These are phyloP conservation scores for Nigrospora osmanthi DNA, from an alignment of 2,329 filamentous ascomycete species.

Conservation along the genomic window DNA sequence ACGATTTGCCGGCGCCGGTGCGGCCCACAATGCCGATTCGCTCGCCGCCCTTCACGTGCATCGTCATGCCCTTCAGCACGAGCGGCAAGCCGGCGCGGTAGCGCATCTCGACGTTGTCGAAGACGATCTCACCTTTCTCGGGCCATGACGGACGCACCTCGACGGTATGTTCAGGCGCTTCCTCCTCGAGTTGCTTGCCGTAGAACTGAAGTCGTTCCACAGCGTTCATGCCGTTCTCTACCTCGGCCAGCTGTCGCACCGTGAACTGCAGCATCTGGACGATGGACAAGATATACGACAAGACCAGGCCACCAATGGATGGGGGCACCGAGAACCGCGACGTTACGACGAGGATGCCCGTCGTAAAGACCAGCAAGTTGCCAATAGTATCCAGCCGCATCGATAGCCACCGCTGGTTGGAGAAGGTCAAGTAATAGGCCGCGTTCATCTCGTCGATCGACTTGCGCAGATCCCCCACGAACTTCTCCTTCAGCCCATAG, in stretches of 20 bases:
- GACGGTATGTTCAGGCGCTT: conserved; percentile 72
- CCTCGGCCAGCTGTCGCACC: conserved; percentile 85
- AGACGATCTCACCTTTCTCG: conserved; percentile 72
- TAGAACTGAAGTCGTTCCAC: conserved; percentile 91
- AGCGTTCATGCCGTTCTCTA: conserved; percentile 97
- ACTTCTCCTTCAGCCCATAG: conserved; percentile 74
- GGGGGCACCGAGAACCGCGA: conserved; percentile 80
- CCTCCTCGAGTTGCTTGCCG: conserved; percentile 77
- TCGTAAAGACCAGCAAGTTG: conserved; percentile 76
- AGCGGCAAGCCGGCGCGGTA: conserved; percentile 67
- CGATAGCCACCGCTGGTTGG: conserved; percentile 90
- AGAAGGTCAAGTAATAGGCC: conserved; percentile 91
- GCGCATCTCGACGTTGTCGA: conserved; percentile 70
- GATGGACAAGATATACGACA: conserved; percentile 89
- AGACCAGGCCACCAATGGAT: conserved; percentile 76
- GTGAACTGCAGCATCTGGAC: conserved; percentile 96
- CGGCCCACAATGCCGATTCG: conserved; percentile 75
- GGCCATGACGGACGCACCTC: conserved; percentile 75
- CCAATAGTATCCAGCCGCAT: conserved; percentile 79
- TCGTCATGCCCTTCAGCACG: conserved; percentile 61
- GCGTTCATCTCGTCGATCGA: conserved; percentile 88
- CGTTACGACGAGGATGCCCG: conserved; percentile 85
- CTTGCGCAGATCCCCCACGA: conserved; percentile 59
- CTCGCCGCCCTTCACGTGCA: conserved; percentile 69
- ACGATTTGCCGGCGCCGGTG: conserved; percentile 76